Evolutionary conservation across 1,284 basidiomycete genomes (phyloP).

Genomic region (Boletus nobilissimus): DNA sequence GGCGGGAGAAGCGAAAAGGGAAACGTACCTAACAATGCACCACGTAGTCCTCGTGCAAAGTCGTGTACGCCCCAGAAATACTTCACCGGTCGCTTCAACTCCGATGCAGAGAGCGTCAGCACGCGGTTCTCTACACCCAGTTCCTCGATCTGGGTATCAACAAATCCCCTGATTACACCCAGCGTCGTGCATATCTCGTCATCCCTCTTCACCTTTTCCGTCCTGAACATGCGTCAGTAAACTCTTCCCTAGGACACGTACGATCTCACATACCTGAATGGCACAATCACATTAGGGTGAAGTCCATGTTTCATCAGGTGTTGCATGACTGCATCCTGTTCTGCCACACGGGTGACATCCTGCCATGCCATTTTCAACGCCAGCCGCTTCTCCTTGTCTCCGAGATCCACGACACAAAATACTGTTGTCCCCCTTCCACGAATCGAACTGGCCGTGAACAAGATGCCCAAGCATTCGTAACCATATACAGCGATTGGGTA

Average conservation of each 20-base stretch:
- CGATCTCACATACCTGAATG: constrained; percentile 11
- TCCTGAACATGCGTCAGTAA: background rate
- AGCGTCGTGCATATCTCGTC: constrained; percentile 18
- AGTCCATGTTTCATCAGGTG: background rate
- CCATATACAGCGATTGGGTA: too few relatives aligned
- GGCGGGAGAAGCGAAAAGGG: too few relatives aligned
- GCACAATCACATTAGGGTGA: constrained; percentile 16
- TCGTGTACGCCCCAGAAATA: constrained; percentile 36
- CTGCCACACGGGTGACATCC: constrained; percentile 8
- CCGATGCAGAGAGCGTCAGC: background rate
- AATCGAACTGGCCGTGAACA: constrained; percentile 27
- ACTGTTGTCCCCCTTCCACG: constrained; percentile 31
- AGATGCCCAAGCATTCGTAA: constrained; percentile 4
- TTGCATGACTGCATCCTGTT: constrained; percentile 7
- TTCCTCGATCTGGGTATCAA: background rate
- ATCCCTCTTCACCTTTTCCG: background rate
- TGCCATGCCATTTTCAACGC: constrained; percentile 33
- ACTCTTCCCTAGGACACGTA: rapidly evolving
- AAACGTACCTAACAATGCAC: constrained; percentile 23
- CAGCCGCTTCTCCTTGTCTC: background rate
- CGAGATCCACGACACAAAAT: background rate
- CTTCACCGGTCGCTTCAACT: constrained; percentile 15
- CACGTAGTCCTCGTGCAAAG: constrained; percentile 27
- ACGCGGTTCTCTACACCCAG: constrained; percentile 7
- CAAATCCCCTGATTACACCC: constrained; percentile 6